These are phyloP conservation scores for Solanum appendiculatum DNA, from an alignment of 257 asterid genomes.

Conservation along the genomic window DNA sequence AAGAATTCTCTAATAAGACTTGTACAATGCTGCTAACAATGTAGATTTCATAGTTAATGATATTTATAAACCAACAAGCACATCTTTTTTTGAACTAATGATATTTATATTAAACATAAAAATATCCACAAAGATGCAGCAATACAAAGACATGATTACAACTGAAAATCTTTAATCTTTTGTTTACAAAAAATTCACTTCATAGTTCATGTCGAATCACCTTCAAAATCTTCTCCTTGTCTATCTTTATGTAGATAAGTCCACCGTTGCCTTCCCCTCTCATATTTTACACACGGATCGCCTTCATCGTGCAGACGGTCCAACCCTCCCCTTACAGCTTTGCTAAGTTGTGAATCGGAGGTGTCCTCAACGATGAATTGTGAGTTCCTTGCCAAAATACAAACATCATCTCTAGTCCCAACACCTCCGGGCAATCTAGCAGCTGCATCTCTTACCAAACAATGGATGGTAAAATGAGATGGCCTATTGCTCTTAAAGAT, in stretches of 20 bases:
- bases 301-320: conserved; percentile 88
- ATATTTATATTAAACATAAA: too few species aligned
- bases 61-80: too few species aligned
- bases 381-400: conserved; percentile 79
- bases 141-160: too few species aligned
- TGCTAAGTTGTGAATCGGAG: conserved; percentile 78
- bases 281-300: conserved; percentile 71
- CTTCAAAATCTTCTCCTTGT: conserved; percentile 94
- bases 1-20: too few species aligned
- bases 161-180: too few species aligned
- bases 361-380: conserved; percentile 84
- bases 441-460: conserved; percentile 94
- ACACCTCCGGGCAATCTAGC: conserved; percentile 90
- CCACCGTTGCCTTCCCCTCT: conserved; percentile 54
- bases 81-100: too few species aligned
- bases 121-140: too few species aligned
- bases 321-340: conserved; percentile 85
- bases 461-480: conserved; percentile 77
- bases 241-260: conserved; percentile 78
- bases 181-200: too few species aligned
- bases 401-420: conserved; percentile 90
- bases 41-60: too few species aligned
- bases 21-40: too few species aligned
- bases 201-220: conserved; percentile 52
- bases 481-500: conserved; percentile 84